phyloP scores from a whole-genome alignment of 1,284 basidiomycete species.

The Pseudozyma tsukubaensis region DNA sequence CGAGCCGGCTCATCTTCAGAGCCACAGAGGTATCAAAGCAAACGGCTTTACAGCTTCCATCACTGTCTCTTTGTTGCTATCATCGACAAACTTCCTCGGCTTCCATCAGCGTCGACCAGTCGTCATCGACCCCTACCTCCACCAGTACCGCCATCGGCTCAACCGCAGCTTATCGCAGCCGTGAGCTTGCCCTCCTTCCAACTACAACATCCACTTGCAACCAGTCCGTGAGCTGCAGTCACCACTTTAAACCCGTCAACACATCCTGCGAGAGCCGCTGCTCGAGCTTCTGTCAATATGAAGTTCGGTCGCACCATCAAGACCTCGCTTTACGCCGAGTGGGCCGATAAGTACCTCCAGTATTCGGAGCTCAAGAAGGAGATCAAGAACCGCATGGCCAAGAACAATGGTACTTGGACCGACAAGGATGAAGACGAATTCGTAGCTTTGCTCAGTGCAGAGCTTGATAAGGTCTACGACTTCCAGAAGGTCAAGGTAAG shows the following conservation, averaged over 20 bases:
- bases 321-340: conserved; percentile 68
- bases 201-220: neutral
- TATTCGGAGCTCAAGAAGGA: conserved; percentile 69
- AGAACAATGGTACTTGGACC: conserved; percentile 66
- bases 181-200: neutral
- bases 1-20: too few relatives aligned
- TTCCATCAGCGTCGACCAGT: neutral
- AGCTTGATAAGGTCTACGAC: conserved; percentile 94
- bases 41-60: too few relatives aligned
- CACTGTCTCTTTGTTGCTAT: too few relatives aligned
- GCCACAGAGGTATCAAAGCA: too few relatives aligned
- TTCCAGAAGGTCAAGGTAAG: conserved; percentile 86
- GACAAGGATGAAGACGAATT: conserved; percentile 68
- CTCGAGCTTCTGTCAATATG: conserved; percentile 39
- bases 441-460: conserved; percentile 75
- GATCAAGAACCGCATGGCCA: conserved; percentile 65
- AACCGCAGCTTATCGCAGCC: neutral
- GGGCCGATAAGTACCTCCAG: conserved; percentile 67
- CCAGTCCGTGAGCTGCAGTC: neutral
- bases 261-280: neutral
- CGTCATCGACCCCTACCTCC: neutral
- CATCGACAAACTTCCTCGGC: neutral
- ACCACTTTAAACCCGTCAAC: neutral
- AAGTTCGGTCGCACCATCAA: conserved; percentile 69
- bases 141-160: neutral